Conservation (phyloP, 768 basidiomycete genomes). For the Amanita molliuscula region DNA sequence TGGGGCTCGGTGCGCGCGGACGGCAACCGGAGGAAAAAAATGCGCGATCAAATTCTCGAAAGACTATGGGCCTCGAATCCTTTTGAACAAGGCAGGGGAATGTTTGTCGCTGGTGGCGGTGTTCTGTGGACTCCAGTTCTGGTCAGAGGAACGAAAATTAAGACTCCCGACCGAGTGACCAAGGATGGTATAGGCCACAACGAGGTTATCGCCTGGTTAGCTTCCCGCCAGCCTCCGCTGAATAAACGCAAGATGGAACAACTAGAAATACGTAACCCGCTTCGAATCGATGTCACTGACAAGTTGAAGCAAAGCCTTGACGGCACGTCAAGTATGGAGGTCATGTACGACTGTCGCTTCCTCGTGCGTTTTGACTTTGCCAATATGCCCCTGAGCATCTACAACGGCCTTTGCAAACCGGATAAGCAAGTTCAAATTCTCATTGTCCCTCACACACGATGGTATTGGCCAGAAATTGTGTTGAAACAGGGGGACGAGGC, state of each 20-base stretch:
- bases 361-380: constrained; percentile 34
- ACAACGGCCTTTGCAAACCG: constrained; percentile 14
- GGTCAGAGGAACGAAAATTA: constrained; percentile 17
- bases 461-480: constrained; percentile 40
- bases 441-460: constrained; percentile 28
- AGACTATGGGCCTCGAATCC: constrained; percentile 35
- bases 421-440: constrained; percentile 15
- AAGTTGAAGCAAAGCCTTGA: constrained; percentile 11
- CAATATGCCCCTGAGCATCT: constrained; percentile 30
- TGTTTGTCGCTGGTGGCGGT: constrained; percentile 48
- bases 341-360: constrained; percentile 64
- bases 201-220: constrained; percentile 46
- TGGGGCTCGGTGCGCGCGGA: constrained; percentile 70
- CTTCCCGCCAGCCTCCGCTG: constrained; percentile 43
- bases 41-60: constrained; percentile 35
- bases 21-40: constrained; percentile 36
- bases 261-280: constrained; percentile 13
- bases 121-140: constrained; percentile 56
- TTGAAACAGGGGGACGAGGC: constrained; percentile 11
- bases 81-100: constrained; percentile 11
- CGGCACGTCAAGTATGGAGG: constrained; percentile 15
- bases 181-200: constrained; percentile 1
- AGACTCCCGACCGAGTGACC: constrained; percentile 10
- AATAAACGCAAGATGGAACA: constrained; percentile 19
- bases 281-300: constrained; percentile 34